Evolutionary conservation across 192 early-diverging fungal species (phyloP).

Genomic region (Entomortierella beljakovae): DNA sequence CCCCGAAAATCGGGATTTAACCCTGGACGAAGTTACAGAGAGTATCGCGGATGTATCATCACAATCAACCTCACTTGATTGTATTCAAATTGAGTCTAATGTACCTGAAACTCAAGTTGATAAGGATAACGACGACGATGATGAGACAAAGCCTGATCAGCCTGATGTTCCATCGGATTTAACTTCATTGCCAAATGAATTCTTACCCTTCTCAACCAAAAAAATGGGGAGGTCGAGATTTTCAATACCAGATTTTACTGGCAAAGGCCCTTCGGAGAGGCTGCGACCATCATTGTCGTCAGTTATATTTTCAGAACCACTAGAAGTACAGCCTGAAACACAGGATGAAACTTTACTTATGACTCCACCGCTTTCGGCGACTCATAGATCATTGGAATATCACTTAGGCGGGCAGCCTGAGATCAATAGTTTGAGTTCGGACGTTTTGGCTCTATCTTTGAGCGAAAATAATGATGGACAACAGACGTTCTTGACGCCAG

Average conservation of each 20-base stretch:
- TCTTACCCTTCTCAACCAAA: background rate
- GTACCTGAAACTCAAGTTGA: too few species aligned
- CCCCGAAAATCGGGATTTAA: background rate
- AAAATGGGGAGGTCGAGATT: background rate
- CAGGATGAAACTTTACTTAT: slow-evolving; percentile 7
- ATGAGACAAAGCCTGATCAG: background rate
- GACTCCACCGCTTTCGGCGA: slow-evolving; percentile 23
- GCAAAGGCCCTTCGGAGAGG: background rate
- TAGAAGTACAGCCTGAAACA: background rate
- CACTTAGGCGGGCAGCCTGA: background rate
- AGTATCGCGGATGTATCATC: too few species aligned
- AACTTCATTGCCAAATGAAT: too few species aligned
- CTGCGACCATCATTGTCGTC: background rate
- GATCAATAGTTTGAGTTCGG: background rate
- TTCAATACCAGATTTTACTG: background rate
- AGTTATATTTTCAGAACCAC: slow-evolving; percentile 1
- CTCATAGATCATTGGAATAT: slow-evolving; percentile 3
- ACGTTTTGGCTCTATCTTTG: background rate
- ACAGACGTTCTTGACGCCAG: slow-evolving; percentile 3
- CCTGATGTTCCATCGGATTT: background rate
- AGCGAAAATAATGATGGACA: background rate
- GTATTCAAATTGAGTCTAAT: too few species aligned
- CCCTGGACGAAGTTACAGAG: too few species aligned
- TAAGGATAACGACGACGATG: too few species aligned
- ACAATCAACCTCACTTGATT: too few species aligned